Evolutionary conservation across 495 filamentous ascomycete species (phyloP).

Genomic region (Saxophila tyrrhenica): DNA sequence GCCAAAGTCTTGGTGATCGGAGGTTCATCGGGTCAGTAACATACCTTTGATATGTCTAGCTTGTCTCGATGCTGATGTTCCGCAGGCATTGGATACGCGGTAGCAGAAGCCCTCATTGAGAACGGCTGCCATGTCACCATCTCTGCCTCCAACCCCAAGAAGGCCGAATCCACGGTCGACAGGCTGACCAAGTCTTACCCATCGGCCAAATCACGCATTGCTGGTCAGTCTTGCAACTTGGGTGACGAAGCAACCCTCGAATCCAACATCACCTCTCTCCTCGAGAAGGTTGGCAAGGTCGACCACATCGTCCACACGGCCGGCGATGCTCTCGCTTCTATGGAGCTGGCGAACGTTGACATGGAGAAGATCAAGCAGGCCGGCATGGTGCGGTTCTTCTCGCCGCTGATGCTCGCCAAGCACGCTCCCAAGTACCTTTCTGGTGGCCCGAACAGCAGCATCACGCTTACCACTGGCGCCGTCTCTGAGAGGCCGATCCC

Average conservation of each 20-base stretch:
- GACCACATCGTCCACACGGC: conserved; percentile 31
- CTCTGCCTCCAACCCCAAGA: conserved; percentile 25
- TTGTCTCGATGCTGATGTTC: background rate
- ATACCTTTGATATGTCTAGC: background rate
- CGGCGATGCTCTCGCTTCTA: conserved; percentile 22
- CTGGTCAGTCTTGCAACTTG: conserved; percentile 22
- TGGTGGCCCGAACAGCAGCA: conserved; percentile 9
- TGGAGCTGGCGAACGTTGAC: conserved; percentile 8
- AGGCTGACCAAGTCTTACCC: conserved; percentile 24
- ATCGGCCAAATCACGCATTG: conserved; percentile 12
- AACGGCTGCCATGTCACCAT: conserved; percentile 22
- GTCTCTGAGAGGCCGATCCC: conserved; percentile 21
- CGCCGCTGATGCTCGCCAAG: conserved; percentile 25
- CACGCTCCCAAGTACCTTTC: conserved; percentile 18
- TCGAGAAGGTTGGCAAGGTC: conserved; percentile 22
- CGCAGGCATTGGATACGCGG: conserved; percentile 28
- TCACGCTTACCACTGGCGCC: conserved; percentile 27
- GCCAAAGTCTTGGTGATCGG: conserved; percentile 19
- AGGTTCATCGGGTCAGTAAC: conserved; percentile 15
- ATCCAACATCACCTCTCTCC: conserved; percentile 18
- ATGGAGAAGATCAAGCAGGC: conserved; percentile 19
- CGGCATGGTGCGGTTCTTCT: conserved; percentile 28
- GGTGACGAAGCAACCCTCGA: conserved; percentile 22
- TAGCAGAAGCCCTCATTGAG: conserved; percentile 31
- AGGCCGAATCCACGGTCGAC: conserved; percentile 20